These are phyloP conservation scores for Lactarius quietus DNA, from an alignment of 768 basidiomycete species.

Conservation along the genomic window DNA sequence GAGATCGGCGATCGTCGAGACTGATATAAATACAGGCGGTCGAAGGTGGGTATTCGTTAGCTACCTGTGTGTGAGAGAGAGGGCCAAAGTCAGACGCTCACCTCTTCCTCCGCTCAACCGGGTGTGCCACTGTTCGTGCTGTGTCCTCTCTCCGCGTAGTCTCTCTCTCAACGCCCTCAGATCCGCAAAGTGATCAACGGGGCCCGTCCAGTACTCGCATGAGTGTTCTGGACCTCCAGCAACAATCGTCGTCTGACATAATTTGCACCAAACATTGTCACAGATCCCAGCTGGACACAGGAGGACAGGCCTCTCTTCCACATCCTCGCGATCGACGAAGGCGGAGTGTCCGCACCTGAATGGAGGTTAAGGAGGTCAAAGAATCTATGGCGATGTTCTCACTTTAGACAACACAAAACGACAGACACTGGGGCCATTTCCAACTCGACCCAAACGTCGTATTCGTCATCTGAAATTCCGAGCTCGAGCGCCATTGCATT, in stretches of 20 bases:
- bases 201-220: neutral
- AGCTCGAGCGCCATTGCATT: neutral
- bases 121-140: neutral
- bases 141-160: neutral
- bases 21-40: neutral
- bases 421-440: slow-evolving; percentile 1
- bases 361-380: too few species aligned
- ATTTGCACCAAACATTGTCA: neutral
- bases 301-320: neutral
- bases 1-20: neutral
- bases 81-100: neutral
- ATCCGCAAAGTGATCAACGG: neutral
- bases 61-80: too few species aligned
- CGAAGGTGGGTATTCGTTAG: neutral
- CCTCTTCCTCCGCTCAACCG: neutral
- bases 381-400: neutral
- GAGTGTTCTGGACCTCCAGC: neutral
- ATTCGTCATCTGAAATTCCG: neutral
- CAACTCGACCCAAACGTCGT: slow-evolving; percentile 5
- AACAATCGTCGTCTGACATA: slow-evolving; percentile 1
- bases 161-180: neutral
- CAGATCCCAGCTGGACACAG: neutral
- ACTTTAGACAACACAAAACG: slow-evolving; percentile 1
- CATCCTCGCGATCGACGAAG: slow-evolving; percentile 1
- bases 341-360: neutral